phyloP scores from a whole-genome alignment of 768 basidiomycete species.

The Lentinula guzmanii region DNA sequence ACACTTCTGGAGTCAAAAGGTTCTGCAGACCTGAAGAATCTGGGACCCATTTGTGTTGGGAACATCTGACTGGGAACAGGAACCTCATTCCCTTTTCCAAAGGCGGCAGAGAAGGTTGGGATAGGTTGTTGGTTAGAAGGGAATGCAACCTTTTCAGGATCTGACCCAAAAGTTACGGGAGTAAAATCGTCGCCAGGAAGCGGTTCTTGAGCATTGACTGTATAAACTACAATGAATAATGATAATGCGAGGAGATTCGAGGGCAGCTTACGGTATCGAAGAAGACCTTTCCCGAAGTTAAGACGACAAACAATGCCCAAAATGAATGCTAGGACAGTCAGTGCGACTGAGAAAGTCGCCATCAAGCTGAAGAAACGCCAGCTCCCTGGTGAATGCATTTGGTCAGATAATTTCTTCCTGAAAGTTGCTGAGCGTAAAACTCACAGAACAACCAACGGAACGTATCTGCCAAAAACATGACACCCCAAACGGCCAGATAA shows the following conservation, averaged over 20 bases:
- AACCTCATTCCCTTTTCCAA: conserved; percentile 26
- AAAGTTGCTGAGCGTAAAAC: not conserved
- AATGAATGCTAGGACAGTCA: conserved; percentile 49
- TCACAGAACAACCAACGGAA: conserved; percentile 67
- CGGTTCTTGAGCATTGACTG: conserved; percentile 53
- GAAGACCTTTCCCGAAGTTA: conserved; percentile 76
- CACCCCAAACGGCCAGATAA: conserved; percentile 64
- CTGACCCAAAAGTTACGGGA: conserved; percentile 20
- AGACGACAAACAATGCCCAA: conserved; percentile 62
- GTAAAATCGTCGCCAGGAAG: conserved; percentile 38
- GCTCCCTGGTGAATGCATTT: conserved; percentile 20
- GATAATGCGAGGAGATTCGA: not conserved
- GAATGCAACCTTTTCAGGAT: conserved; percentile 58
- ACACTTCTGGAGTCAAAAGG: conserved; percentile 30
- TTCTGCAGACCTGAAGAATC: conserved; percentile 38
- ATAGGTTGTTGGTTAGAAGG: conserved; percentile 45
- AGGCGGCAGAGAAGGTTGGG: conserved; percentile 45
- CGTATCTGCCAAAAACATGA: conserved; percentile 66
- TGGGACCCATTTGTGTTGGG: conserved; percentile 35
- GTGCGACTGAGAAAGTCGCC: conserved; percentile 47
- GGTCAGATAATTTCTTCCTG: not conserved
- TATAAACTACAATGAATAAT: conserved; percentile 7
- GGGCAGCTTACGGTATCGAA: conserved; percentile 51
- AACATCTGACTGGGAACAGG: conserved; percentile 33
- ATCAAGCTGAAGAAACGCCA: conserved; percentile 74